These are phyloP conservation scores for Ambrosiella beaveri DNA, from an alignment of 2,329 filamentous ascomycete genomes.

Conservation along the genomic window DNA sequence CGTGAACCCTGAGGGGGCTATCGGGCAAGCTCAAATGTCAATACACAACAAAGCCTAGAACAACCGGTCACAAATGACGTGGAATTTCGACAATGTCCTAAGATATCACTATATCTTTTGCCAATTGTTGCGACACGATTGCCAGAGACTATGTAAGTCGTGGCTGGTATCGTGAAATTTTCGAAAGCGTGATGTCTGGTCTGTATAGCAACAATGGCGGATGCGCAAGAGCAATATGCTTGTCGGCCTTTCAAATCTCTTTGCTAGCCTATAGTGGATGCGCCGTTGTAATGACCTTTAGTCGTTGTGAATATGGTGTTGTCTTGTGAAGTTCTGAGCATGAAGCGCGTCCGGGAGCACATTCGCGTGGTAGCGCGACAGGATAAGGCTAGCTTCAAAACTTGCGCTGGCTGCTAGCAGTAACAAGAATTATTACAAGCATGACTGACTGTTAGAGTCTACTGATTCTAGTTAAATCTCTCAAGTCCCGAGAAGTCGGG, in stretches of 20 bases:
- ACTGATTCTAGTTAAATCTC: no score
- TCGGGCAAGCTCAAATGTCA: neutral
- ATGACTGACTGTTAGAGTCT: neutral
- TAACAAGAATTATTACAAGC: neutral
- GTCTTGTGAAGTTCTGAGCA: neutral
- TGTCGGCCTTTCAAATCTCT: slow-evolving; percentile 9
- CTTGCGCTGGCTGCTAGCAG: neutral
- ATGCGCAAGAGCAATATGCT: no score
- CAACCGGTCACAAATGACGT: no score
- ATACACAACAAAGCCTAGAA: no score
- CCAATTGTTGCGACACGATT: no score
- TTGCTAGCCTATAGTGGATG: neutral
- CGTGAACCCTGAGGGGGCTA: neutral
- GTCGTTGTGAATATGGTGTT: neutral
- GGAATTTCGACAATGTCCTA: no score
- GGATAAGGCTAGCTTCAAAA: neutral
- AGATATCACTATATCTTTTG: no score
- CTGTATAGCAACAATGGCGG: no score
- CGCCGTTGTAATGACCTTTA: neutral
- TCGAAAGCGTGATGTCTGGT: no score
- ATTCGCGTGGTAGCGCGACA: slow-evolving; percentile 5
- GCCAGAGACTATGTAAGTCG: no score
- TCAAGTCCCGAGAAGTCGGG: no score
- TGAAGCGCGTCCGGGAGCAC: slow-evolving; percentile 6
- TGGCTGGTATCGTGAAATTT: no score